phyloP scores from a whole-genome alignment of 805 yeast species.

The Lipomyces yamanashiensis region DNA sequence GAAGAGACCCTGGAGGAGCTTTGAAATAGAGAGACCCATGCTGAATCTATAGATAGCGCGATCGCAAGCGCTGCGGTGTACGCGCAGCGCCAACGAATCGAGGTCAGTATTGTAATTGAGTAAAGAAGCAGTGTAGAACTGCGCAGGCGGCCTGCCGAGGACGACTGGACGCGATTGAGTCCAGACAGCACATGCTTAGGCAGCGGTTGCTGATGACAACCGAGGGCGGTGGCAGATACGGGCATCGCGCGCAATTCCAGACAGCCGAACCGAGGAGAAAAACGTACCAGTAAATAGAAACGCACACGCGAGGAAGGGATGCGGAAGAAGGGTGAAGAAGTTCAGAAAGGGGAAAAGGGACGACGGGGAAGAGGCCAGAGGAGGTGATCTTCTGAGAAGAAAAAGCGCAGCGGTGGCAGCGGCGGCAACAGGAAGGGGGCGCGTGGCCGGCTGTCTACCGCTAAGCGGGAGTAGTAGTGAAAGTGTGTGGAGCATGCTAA shows the following conservation, averaged over 20 bases:
- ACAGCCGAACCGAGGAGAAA: not conserved
- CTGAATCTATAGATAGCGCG: slow-evolving; percentile 30
- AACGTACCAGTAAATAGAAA: not conserved
- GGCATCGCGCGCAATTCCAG: not conserved
- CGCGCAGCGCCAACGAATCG: slow-evolving; percentile 4
- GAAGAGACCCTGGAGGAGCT: slow-evolving; percentile 90
- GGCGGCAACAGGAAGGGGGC: slow-evolving; percentile 12
- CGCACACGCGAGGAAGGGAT: not conserved
- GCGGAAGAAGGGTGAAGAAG: not conserved
- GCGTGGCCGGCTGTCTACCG: slow-evolving; percentile 10
- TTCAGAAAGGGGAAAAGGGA: not conserved
- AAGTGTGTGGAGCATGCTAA: not conserved
- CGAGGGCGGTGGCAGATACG: slow-evolving; percentile 3
- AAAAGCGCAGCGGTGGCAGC: slow-evolving; percentile 10
- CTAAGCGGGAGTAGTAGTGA: not conserved
- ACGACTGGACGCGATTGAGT: not conserved
- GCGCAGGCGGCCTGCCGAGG: not conserved
- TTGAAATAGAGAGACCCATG: slow-evolving; percentile 96
- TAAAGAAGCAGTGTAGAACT: not conserved
- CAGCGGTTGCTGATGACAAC: not conserved
- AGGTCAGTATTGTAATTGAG: not conserved
- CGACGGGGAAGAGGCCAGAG: slow-evolving; percentile 7
- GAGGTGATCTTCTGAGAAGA: slow-evolving; percentile 1
- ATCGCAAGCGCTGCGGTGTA: not conserved
- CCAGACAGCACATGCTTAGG: not conserved